phyloP scores from a whole-genome alignment of 2,329 filamentous ascomycete species.

The Aureobasidium sp. region DNA sequence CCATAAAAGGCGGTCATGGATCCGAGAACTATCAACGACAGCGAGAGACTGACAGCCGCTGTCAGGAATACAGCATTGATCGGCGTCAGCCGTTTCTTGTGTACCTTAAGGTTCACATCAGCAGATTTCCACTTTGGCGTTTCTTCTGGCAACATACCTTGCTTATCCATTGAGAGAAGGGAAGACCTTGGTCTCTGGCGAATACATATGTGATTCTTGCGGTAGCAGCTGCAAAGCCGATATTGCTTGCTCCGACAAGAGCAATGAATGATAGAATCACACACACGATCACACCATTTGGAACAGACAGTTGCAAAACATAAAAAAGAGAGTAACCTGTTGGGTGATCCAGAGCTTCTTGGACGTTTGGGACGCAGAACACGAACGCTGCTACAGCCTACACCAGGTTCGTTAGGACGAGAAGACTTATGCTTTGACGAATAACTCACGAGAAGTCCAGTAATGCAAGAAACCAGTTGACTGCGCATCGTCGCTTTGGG shows the following conservation, averaged over 20 bases:
- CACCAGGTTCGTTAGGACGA: background rate
- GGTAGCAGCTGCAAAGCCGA: background rate
- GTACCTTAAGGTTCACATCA: background rate
- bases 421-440: background rate
- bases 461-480: constrained; percentile 22
- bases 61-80: constrained; percentile 15
- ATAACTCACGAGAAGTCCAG: constrained; percentile 10
- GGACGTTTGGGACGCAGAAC: constrained; percentile 21
- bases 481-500: constrained; percentile 20
- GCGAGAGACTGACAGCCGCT: constrained; percentile 6
- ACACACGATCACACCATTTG: background rate
- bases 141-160: background rate
- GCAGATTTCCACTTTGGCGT: background rate
- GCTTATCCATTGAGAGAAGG: constrained; percentile 21
- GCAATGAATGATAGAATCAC: background rate
- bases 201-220: constrained; percentile 33
- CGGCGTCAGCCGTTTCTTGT: background rate
- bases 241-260: background rate
- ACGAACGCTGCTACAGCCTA: constrained; percentile 18
- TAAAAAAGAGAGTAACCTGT: constrained; percentile 30
- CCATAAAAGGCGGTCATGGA: constrained; percentile 14
- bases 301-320: constrained; percentile 19
- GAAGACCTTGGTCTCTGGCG: constrained; percentile 34
- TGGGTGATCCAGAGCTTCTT: constrained; percentile 20
- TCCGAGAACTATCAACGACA: constrained; percentile 17